These are phyloP conservation scores for Trematosphaeria pertusa DNA, from an alignment of 2,329 filamentous ascomycete genomes.

Conservation along the genomic window DNA sequence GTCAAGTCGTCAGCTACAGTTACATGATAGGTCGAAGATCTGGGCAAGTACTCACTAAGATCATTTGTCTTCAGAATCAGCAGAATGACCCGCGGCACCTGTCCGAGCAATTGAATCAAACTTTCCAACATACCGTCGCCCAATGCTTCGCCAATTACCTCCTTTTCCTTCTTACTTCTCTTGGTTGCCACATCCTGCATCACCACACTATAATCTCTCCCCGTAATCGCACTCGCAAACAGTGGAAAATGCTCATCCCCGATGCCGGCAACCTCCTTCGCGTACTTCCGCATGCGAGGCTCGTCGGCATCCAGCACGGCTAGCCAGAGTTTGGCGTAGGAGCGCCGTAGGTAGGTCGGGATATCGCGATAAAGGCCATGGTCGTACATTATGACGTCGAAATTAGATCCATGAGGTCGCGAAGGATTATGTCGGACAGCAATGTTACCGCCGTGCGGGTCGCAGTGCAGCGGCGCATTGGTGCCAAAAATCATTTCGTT, in stretches of 20 bases:
- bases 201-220: constrained; percentile 84
- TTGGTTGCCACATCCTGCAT: constrained; percentile 63
- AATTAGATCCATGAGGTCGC: constrained; percentile 71
- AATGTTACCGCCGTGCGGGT: constrained; percentile 95
- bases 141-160: constrained; percentile 82
- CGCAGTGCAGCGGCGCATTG: constrained; percentile 89
- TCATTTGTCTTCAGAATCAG: constrained; percentile 98
- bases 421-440: constrained; percentile 80
- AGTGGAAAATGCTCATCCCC: constrained; percentile 90
- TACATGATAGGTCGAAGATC: too few species aligned
- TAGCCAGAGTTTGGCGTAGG: constrained; percentile 97
- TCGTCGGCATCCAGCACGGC: constrained; percentile 93
- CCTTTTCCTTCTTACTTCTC: constrained; percentile 78
- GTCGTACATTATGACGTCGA: constrained; percentile 95
- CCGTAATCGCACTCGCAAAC: constrained; percentile 95
- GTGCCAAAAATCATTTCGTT: constrained; percentile 99
- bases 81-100: constrained; percentile 90
- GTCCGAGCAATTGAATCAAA: constrained; percentile 84
- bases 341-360: constrained; percentile 75
- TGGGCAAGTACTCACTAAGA: constrained; percentile 73
- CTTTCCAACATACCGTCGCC: constrained; percentile 89
- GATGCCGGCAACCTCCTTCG: constrained; percentile 87
- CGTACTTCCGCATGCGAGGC: constrained; percentile 83
- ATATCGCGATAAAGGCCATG: constrained; percentile 97
- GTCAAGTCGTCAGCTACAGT: constrained; percentile 16